Evolutionary conservation across 2,329 filamentous ascomycete genomes (phyloP), one percentile per base, ranked within the genome.

Genomic region (Cladobotryum protrusum): DNA sequence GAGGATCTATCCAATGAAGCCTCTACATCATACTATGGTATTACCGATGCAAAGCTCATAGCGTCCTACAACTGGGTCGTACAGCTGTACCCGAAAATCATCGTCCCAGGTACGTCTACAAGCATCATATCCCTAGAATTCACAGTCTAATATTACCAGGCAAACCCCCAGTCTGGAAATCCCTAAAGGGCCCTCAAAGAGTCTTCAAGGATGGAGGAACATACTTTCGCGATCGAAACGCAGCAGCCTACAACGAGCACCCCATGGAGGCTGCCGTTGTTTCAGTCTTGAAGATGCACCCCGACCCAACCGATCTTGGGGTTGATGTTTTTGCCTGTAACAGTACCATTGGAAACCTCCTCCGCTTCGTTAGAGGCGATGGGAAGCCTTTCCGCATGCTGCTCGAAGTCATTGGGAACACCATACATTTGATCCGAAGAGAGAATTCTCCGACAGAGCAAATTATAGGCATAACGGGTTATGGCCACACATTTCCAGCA

Each of bases 401-500:
- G 3, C 71, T 84, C 4, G 76, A 86, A 52, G 61, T 70, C 0
- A 64, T 86, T 1, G 68, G 73, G 1, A 64, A 73, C 14, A 82
- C 79, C 0, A 72, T 86, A 0, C 84, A 87, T 64, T 74, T 89
- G 44, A 63, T 83, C 12, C 78, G 84, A 1, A 72, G 78, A 18
- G 82, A 85, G 57, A 81, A 79, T 41, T 74, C 77, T 0, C 81
- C 83, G 0, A 75, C 63, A 0, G 79, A 85, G 55, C 59, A 71
- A 0, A 81, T 87, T 5, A 56, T 66, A 0, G 71, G 71, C n/a
- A 66, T 87, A 0, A 57, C 57, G 14, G 85, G 85, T 0, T 86
- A 73, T 56, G 83, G 84, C 0, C 83, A 87, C 56, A 74, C 79
- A 0, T 88, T 89, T 55, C 81, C 81, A 0, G 81, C 86, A 43